Conservation (phyloP, 192 early-diverging fungal species). For the Dimargaris verticillata region DNA sequence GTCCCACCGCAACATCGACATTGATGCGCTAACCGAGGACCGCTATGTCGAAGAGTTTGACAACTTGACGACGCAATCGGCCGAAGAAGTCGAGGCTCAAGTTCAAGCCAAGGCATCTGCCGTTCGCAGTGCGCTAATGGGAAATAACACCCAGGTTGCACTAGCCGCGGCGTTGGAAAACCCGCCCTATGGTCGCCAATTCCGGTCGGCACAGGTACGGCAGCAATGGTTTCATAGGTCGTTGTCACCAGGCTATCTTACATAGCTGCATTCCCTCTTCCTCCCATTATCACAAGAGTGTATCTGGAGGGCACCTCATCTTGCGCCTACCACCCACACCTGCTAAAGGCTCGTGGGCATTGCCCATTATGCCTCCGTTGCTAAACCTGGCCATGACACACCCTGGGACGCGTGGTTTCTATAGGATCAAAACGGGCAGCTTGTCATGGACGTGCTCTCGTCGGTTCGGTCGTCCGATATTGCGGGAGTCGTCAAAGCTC, state of each 20-base stretch:
- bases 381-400: too few relatives aligned
- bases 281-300: too few relatives aligned
- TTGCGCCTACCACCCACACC: too few relatives aligned
- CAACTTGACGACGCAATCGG: constrained; percentile 11
- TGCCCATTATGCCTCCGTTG: too few relatives aligned
- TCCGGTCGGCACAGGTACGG: constrained; percentile 43
- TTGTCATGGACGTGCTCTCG: constrained; percentile 66
- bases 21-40: constrained; percentile 32
- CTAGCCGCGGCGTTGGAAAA: constrained; percentile 41
- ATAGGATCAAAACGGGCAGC: constrained; percentile 52
- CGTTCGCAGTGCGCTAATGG: constrained; percentile 44
- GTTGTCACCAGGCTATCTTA: too few relatives aligned
- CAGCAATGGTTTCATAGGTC: neutral
- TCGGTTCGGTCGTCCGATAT: constrained; percentile 59
- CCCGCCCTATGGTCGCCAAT: constrained; percentile 50
- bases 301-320: too few relatives aligned
- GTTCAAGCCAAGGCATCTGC: constrained; percentile 37
- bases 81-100: constrained; percentile 28
- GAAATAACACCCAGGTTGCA: constrained; percentile 39
- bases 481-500: constrained; percentile 33
- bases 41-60: constrained; percentile 14
- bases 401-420: neutral
- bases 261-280: too few relatives aligned
- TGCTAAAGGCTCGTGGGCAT: too few relatives aligned
- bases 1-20: constrained; percentile 52